Evolutionary conservation across 257 asterid genomes (phyloP).

Genomic region (Cynanchum wilfordii): DNA sequence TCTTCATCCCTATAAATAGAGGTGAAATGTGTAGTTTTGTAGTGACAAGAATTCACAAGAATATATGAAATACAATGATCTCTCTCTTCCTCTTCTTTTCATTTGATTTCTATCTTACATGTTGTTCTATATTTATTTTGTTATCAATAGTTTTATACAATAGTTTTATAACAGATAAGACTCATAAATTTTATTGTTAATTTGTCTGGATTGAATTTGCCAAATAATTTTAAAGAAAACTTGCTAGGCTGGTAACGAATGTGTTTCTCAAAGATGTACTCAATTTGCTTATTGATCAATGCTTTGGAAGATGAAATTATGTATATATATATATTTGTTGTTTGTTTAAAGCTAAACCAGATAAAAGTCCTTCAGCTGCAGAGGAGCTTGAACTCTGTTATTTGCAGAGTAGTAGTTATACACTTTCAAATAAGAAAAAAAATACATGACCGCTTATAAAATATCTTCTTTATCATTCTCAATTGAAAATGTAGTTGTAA

Average conservation of each 20-base stretch:
- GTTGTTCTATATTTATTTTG: too few species aligned
- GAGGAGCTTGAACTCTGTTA: background rate
- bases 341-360: background rate
- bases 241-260: background rate
- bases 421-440: background rate
- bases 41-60: too few species aligned
- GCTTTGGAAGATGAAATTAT: background rate
- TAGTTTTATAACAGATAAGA: too few species aligned
- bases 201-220: background rate
- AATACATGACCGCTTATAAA: background rate
- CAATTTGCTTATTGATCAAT: background rate
- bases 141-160: too few species aligned
- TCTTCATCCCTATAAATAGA: too few species aligned
- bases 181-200: background rate
- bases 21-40: too few species aligned
- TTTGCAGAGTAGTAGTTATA: background rate
- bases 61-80: too few species aligned
- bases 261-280: background rate
- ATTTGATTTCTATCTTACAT: too few species aligned
- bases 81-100: too few species aligned
- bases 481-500: background rate
- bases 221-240: background rate
- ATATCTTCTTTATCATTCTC: background rate
- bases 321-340: too few species aligned
- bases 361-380: background rate